Evolutionary conservation across 1,284 basidiomycete species (phyloP).

Genomic region (Anthracocystis panici-leucophaei): DNA sequence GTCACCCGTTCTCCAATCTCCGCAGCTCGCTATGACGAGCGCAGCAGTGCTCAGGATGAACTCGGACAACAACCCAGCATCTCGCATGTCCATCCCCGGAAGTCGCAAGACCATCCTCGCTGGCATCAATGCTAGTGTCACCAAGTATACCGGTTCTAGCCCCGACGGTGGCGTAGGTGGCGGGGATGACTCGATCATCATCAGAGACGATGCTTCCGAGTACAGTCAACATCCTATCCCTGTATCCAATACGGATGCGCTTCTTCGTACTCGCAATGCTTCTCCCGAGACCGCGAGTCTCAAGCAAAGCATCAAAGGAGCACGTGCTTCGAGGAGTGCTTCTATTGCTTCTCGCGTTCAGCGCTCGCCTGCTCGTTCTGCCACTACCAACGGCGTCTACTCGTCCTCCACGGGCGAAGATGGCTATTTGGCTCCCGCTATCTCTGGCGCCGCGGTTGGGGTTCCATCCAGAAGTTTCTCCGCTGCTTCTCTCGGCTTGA

Average conservation of each 20-base stretch:
- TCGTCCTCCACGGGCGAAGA: slow-evolving; percentile 4
- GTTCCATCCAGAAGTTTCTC: slow-evolving; percentile 20
- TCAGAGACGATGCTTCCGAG: slow-evolving; percentile 21
- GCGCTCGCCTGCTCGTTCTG: slow-evolving; percentile 19
- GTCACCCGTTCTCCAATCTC: background rate
- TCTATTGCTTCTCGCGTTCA: slow-evolving; percentile 25
- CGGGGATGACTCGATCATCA: background rate
- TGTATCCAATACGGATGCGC: slow-evolving; percentile 51
- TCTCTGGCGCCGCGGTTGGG: slow-evolving; percentile 5
- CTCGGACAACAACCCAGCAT: slow-evolving; percentile 16
- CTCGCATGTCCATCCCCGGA: slow-evolving; percentile 26
- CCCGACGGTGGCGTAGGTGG: background rate
- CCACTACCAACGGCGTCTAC: slow-evolving; percentile 2
- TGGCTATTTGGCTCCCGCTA: slow-evolving; percentile 25
- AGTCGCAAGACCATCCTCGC: slow-evolving; percentile 47
- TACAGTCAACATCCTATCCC: slow-evolving; percentile 27
- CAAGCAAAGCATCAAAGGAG: slow-evolving; percentile 13
- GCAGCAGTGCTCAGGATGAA: slow-evolving; percentile 47
- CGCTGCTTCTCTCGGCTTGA: slow-evolving; percentile 33
- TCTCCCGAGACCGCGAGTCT: slow-evolving; percentile 16
- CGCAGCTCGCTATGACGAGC: slow-evolving; percentile 29
- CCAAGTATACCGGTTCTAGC: slow-evolving; percentile 6
- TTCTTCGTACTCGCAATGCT: slow-evolving; percentile 30
- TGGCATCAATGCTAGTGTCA: slow-evolving; percentile 28
- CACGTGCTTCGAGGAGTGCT: slow-evolving; percentile 23